A percentile compares a stretch with the other conserved stretches of the same genome.
Conservation (phyloP, 768 basidiomycete genomes). For the Fibroporia radiculosa region DNA sequence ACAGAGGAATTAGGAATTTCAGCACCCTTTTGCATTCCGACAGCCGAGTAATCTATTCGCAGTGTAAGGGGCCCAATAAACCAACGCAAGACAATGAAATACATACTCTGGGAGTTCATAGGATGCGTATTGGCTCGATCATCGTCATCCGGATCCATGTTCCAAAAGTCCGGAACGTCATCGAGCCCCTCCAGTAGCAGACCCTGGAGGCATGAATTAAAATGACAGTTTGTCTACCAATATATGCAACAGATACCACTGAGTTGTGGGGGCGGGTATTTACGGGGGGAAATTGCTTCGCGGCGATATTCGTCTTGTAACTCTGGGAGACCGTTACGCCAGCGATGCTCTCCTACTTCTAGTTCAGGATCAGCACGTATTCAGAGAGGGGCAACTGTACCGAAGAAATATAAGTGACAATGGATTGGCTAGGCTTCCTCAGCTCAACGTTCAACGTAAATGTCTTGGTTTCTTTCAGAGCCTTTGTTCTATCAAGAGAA, state of each 20-base stretch:
- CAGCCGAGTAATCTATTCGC: not conserved
- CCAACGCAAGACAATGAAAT: not conserved
- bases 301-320: conserved; percentile 50
- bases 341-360: conserved; percentile 62
- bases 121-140: conserved; percentile 27
- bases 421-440: conserved; percentile 67
- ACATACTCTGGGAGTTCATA: conserved; percentile 2
- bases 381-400: conserved; percentile 28
- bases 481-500: conserved; percentile 49
- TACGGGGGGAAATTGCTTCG: conserved; percentile 54
- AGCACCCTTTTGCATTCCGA: not conserved
- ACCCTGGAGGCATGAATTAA: conserved; percentile 35
- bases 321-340: conserved; percentile 47
- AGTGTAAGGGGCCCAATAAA: not conserved
- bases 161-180: conserved; percentile 63
- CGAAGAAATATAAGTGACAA: conserved; percentile 53
- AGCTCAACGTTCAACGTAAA: conserved; percentile 56
- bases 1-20: not conserved
- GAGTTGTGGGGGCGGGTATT: conserved; percentile 65
- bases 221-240: not conserved
- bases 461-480: conserved; percentile 47
- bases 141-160: conserved; percentile 32
- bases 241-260: conserved; percentile 30
- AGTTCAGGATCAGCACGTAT: conserved; percentile 7
- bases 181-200: conserved; percentile 60